A percentile compares a stretch with the other conserved stretches of the same genome.
phyloP scores from a whole-genome alignment of 768 basidiomycete species.

The Rhodotorula paludigena region DNA sequence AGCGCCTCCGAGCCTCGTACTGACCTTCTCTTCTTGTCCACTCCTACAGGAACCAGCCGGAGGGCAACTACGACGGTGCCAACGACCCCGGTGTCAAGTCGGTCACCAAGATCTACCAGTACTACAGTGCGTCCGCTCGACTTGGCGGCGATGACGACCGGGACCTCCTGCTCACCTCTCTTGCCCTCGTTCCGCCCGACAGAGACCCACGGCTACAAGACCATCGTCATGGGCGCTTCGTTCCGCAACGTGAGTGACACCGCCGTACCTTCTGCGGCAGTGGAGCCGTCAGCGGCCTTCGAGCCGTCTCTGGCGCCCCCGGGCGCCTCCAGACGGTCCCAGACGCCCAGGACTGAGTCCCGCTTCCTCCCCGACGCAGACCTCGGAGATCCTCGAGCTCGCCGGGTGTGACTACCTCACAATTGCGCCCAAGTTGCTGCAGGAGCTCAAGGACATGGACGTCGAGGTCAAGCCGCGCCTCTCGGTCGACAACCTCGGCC shows the following conservation, averaged over 20 bases:
- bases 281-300: not conserved
- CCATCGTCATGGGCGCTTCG: constrained; percentile 80
- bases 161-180: not conserved
- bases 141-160: not conserved
- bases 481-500: constrained; percentile 53
- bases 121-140: not conserved
- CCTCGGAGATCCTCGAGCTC: constrained; percentile 85
- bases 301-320: too few species aligned
- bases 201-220: constrained; percentile 88
- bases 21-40: too few species aligned
- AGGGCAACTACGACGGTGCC: constrained; percentile 81
- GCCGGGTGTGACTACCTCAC: constrained; percentile 98
- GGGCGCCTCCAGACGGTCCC: too few species aligned
- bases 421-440: constrained; percentile 81
- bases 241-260: constrained; percentile 81
- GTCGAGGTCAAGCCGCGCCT: constrained; percentile 79
- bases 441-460: constrained; percentile 80
- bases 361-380: constrained; percentile 48
- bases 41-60: constrained; percentile 60
- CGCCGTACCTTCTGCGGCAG: not conserved
- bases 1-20: too few species aligned
- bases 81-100: constrained; percentile 93
- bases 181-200: constrained; percentile 52
- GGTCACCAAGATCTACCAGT: constrained; percentile 96
- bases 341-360: not conserved